Evolutionary conservation across 768 basidiomycete genomes (phyloP).

Genomic region (Psilocybe sp.): DNA sequence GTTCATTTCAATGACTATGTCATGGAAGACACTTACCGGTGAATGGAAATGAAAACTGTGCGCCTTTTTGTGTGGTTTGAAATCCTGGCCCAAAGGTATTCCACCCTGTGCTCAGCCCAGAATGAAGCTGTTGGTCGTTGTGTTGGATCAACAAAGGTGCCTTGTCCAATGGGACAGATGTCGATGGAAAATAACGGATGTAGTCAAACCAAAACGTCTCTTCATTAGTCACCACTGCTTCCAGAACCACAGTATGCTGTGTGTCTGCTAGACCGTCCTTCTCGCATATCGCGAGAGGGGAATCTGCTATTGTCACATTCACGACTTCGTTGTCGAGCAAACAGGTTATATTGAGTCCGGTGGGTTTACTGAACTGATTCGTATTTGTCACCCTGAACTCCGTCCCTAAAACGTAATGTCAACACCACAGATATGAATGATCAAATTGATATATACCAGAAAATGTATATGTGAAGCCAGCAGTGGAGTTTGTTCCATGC

Average conservation of each 20-base stretch:
- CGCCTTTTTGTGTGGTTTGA: neutral
- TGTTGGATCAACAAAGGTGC: neutral
- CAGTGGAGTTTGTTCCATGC: no score
- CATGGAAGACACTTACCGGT: neutral
- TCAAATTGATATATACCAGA: no score
- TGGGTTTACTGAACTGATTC: neutral
- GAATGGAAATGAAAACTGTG: slow-evolving; percentile 1
- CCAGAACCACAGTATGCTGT: neutral
- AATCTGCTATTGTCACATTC: no score
- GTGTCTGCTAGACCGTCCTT: neutral
- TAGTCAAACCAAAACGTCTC: slow-evolving; percentile 4
- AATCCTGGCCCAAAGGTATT: neutral
- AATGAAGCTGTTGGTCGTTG: neutral
- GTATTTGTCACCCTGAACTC: neutral
- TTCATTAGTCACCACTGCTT: neutral
- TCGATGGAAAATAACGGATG: slow-evolving; percentile 1
- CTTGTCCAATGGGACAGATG: neutral
- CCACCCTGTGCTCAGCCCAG: neutral
- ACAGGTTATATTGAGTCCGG: neutral
- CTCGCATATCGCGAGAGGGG: neutral
- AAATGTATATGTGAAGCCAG: no score
- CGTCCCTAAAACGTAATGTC: neutral
- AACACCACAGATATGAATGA: no score
- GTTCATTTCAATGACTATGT: neutral
- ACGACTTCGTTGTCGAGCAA: neutral